Percentiles rank a stretch among this genome's conserved stretches.
These are phyloP conservation scores for Rhodofomes roseus DNA, from an alignment of 1,284 basidiomycete species.

Conservation along the genomic window DNA sequence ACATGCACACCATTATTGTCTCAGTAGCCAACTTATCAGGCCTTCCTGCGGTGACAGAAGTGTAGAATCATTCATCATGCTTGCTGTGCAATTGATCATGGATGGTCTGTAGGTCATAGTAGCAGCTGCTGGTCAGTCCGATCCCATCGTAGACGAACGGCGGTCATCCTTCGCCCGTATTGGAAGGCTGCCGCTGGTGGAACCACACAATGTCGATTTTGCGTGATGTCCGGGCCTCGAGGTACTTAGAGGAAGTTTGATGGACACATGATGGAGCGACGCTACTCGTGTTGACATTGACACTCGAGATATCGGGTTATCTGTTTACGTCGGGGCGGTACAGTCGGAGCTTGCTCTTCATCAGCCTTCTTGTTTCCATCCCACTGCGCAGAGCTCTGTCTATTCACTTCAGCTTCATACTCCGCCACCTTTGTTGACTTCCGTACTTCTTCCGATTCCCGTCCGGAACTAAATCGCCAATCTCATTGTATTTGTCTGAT, in stretches of 20 bases:
- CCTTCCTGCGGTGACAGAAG: too few species aligned
- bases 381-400: not conserved
- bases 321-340: not conserved
- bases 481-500: not conserved
- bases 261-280: not conserved
- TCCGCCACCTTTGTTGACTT: not conserved
- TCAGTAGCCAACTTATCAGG: too few species aligned
- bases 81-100: too few species aligned
- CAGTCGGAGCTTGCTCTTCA: not conserved
- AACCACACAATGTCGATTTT: not conserved
- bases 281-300: not conserved
- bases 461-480: not conserved
- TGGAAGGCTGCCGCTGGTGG: not conserved
- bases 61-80: too few species aligned
- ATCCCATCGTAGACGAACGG: too few species aligned
- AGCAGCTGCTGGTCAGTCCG: too few species aligned
- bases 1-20: too few species aligned
- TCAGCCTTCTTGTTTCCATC: not conserved
- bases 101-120: too few species aligned
- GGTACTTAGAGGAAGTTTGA: not conserved
- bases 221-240: not conserved
- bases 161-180: not conserved
- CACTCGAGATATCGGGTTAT: not conserved
- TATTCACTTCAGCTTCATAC: not conserved
- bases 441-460: not conserved